Evolutionary conservation across 192 early-diverging fungal species (phyloP).

Genomic region (Backusella circina): DNA sequence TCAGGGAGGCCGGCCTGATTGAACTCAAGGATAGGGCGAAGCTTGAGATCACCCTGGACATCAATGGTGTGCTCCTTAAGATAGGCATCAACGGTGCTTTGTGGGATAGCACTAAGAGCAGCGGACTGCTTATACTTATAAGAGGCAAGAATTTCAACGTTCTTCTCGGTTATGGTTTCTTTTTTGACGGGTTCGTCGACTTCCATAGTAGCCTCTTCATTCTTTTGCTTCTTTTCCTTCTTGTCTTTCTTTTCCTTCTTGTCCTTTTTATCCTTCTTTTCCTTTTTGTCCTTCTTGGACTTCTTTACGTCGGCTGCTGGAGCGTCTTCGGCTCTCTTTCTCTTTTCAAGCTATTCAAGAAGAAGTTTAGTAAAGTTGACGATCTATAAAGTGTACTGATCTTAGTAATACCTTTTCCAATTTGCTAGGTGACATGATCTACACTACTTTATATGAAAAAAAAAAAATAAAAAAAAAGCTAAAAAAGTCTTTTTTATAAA

Average conservation of each 20-base stretch:
- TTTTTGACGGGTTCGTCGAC: neutral
- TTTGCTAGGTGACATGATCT: constrained; percentile 12
- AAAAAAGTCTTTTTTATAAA: neutral
- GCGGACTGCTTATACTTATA: constrained; percentile 23
- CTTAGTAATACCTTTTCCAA: constrained; percentile 9
- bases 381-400: neutral
- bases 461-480: neutral
- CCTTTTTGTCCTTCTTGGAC: constrained; percentile 36
- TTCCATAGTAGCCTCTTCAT: constrained; percentile 10
- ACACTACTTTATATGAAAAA: neutral
- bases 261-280: constrained; percentile 30
- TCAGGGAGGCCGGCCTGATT: constrained; percentile 65
- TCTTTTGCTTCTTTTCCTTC: constrained; percentile 19
- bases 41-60: constrained; percentile 49
- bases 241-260: constrained; percentile 23
- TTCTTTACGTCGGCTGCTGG: constrained; percentile 27
- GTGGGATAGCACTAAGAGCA: constrained; percentile 16
- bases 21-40: constrained; percentile 72
- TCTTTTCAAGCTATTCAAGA: constrained; percentile 20
- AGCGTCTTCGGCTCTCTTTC: constrained; percentile 25
- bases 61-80: constrained; percentile 47
- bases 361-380: neutral
- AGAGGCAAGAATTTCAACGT: constrained; percentile 8
- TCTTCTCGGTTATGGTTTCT: neutral
- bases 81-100: constrained; percentile 36